These are phyloP conservation scores for Vaccinium darrowii DNA, from an alignment of 148 eudicot genomes.

Conservation along the genomic window DNA sequence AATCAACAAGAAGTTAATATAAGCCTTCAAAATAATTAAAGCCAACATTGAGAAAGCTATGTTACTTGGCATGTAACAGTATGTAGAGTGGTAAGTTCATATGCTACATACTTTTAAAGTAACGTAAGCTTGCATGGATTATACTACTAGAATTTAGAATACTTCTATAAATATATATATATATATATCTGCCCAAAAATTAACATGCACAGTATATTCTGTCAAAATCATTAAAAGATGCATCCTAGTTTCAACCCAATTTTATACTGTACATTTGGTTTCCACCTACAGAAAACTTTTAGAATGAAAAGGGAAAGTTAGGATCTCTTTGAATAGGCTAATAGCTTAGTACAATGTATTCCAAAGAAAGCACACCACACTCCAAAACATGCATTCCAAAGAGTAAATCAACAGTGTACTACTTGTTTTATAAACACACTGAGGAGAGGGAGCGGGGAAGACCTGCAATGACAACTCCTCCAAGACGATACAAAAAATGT, in stretches of 20 bases:
- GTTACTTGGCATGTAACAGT: not conserved
- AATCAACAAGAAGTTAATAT: not conserved
- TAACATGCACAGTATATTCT: not conserved
- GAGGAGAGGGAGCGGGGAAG: conserved; percentile 15
- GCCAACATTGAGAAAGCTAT: not conserved
- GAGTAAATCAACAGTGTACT: not conserved
- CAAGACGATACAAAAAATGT: conserved; percentile 54
- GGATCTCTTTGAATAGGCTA: not conserved
- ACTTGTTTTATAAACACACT: not conserved
- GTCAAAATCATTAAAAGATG: not conserved
- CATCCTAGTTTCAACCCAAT: not conserved
- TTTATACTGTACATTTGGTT: not conserved
- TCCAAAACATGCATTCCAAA: not conserved
- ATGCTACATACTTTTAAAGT: not conserved
- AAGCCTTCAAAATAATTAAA: not conserved
- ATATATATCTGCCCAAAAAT: not conserved
- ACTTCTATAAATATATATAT: not conserved
- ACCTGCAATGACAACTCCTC: conserved; percentile 84
- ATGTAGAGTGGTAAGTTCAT: not conserved
- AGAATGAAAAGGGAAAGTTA: not conserved
- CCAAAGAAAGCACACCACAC: not conserved
- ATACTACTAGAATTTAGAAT: not conserved
- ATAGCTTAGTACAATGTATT: not conserved
- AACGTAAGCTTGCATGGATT: not conserved
- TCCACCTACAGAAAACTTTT: not conserved